These are phyloP conservation scores for Thermomyces lanuginosus DNA, from an alignment of 2,329 filamentous ascomycete genomes.

Conservation along the genomic window DNA sequence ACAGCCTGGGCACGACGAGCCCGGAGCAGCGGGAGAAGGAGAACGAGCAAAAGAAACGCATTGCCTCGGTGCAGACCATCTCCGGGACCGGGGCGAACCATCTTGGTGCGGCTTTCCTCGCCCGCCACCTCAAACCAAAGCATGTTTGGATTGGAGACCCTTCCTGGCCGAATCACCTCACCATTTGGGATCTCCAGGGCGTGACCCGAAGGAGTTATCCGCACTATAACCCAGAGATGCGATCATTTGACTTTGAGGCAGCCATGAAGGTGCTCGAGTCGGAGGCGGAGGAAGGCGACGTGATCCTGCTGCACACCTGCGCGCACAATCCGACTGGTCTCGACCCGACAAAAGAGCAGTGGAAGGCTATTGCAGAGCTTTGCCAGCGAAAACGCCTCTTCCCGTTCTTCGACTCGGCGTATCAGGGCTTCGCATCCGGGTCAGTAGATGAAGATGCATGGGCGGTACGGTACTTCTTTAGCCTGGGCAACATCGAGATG, in stretches of 20 bases:
- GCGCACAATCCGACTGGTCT: slow-evolving; percentile 97
- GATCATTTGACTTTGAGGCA: slow-evolving; percentile 30
- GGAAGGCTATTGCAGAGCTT: slow-evolving; percentile 68
- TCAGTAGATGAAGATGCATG: slow-evolving; percentile 70
- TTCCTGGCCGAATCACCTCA: slow-evolving; percentile 95
- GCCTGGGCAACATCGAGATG: slow-evolving; percentile 58
- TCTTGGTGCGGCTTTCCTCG: slow-evolving; percentile 76
- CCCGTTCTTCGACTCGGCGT: slow-evolving; percentile 94
- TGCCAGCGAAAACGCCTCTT: slow-evolving; percentile 72
- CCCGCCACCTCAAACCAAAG: slow-evolving; percentile 60
- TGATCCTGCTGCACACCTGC: slow-evolving; percentile 83
- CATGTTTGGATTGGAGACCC: slow-evolving; percentile 82
- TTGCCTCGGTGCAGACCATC: slow-evolving; percentile 75
- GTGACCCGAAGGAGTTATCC: slow-evolving; percentile 70
- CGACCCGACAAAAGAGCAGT: slow-evolving; percentile 81
- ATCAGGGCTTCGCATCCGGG: slow-evolving; percentile 93
- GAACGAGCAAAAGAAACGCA: slow-evolving; percentile 23
- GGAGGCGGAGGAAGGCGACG: slow-evolving; percentile 60
- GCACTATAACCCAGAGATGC: slow-evolving; percentile 59
- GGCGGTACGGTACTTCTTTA: slow-evolving; percentile 79
- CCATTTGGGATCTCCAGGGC: slow-evolving; percentile 66
- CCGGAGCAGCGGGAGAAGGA: slow-evolving; percentile 8
- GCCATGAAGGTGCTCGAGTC: slow-evolving; percentile 76
- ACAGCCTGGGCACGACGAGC: slow-evolving; percentile 36
- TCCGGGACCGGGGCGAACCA: slow-evolving; percentile 93